phyloP scores from a whole-genome alignment of 495 filamentous ascomycete genomes.

The Barbatosphaeria neglecta region DNA sequence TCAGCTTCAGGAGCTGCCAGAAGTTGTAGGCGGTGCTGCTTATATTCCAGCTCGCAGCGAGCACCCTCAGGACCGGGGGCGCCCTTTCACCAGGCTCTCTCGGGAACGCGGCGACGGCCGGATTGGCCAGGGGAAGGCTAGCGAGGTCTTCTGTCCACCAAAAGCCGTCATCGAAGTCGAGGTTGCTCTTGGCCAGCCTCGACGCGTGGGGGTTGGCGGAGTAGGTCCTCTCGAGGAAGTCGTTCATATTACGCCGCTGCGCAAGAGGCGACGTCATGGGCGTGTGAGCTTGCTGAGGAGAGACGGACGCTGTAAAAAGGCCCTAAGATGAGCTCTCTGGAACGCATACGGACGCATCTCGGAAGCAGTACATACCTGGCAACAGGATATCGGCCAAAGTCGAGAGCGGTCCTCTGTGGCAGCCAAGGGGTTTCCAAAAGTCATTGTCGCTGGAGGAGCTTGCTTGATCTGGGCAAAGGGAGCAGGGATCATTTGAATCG shows the following conservation, averaged over 20 bases:
- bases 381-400: constrained; percentile 33
- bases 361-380: constrained; percentile 18
- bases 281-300: constrained; percentile 33
- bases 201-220: constrained; percentile 21
- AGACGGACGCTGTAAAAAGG: constrained; percentile 20
- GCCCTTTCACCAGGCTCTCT: constrained; percentile 26
- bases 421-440: constrained; percentile 34
- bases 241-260: constrained; percentile 37
- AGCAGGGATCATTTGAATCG: constrained; percentile 33
- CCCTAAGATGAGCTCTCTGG: constrained; percentile 1
- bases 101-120: constrained; percentile 25
- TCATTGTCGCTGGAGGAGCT: constrained; percentile 24
- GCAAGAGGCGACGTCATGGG: constrained; percentile 38
- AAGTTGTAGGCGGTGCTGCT: constrained; percentile 29
- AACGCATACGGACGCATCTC: background rate
- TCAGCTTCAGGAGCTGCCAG: constrained; percentile 34
- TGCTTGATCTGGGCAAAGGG: constrained; percentile 23
- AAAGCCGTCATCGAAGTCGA: constrained; percentile 39
- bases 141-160: constrained; percentile 42
- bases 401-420: constrained; percentile 30
- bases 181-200: constrained; percentile 24
- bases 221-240: constrained; percentile 34
- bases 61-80: constrained; percentile 29
- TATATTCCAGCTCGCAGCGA: constrained; percentile 37
- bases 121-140: constrained; percentile 30